phyloP scores from a whole-genome alignment of 176 grass and related monocot species.

The Oryza rufipogon region DNA sequence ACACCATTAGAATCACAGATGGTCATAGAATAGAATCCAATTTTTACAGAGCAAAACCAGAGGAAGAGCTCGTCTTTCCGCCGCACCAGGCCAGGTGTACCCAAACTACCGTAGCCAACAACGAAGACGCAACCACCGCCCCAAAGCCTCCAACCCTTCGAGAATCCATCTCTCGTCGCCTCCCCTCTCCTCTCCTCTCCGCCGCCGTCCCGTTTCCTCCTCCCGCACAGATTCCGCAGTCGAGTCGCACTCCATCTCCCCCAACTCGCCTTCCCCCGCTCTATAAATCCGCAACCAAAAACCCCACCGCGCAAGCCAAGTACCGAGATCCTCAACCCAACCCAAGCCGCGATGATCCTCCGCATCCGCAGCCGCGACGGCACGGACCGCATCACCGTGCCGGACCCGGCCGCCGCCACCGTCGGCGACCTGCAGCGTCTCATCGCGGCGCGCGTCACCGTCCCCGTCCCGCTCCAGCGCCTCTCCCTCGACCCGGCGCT shows the following conservation, averaged over 20 bases:
- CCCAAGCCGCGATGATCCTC: conserved; percentile 64
- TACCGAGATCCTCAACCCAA: not conserved
- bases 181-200: not conserved
- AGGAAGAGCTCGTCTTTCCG: too few relatives aligned
- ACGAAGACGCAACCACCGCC: not conserved
- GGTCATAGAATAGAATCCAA: too few relatives aligned
- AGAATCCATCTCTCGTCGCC: not conserved
- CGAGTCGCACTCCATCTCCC: not conserved
- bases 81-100: not conserved
- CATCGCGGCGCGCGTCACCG: conserved; percentile 64
- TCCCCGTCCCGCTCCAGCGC: conserved; percentile 54
- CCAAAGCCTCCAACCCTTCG: not conserved
- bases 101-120: not conserved
- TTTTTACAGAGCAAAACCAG: too few relatives aligned
- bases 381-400: conserved; percentile 71
- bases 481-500: conserved; percentile 74
- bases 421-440: conserved; percentile 64
- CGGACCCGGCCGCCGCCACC: conserved; percentile 54
- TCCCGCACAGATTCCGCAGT: not conserved
- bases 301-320: conserved; percentile 30
- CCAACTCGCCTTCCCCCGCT: not conserved
- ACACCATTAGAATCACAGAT: too few relatives aligned
- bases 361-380: conserved; percentile 85
- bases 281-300: not conserved
- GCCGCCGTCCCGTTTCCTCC: conserved; percentile 24